These are phyloP conservation scores for Leucocoprinus leucothites DNA, from an alignment of 768 basidiomycete species.

Conservation along the genomic window DNA sequence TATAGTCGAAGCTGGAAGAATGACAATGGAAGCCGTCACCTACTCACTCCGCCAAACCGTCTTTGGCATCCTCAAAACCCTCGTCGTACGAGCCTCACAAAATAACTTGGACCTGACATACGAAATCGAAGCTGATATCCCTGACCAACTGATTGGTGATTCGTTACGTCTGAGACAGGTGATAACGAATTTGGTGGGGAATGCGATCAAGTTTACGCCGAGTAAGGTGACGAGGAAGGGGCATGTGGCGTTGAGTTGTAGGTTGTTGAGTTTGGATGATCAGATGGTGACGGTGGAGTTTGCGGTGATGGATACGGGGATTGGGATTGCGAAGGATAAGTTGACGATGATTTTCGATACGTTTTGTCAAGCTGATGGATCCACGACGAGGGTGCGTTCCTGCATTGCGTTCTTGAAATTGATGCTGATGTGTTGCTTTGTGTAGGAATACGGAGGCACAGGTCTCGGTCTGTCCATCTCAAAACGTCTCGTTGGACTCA, in stretches of 20 bases:
- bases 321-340: constrained; percentile 98
- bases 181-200: constrained; percentile 92
- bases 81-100: constrained; percentile 96
- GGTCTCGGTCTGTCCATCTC: constrained; percentile 97
- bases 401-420: neutral
- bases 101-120: constrained; percentile 96
- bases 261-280: constrained; percentile 75
- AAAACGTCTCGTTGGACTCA: constrained; percentile 92
- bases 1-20: constrained; percentile 98
- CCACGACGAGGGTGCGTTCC: constrained; percentile 78
- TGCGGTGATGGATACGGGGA: constrained; percentile 96
- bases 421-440: constrained; percentile 9
- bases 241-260: constrained; percentile 85
- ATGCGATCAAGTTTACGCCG: constrained; percentile 97
- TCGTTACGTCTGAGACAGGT: constrained; percentile 92
- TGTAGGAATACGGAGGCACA: constrained; percentile 95
- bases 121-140: constrained; percentile 92
- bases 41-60: constrained; percentile 97
- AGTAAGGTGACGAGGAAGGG: constrained; percentile 76
- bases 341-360: constrained; percentile 98
- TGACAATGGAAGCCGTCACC: constrained; percentile 99
- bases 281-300: constrained; percentile 90
- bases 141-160: constrained; percentile 96
- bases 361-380: constrained; percentile 98
- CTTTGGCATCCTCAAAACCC: constrained; percentile 95